phyloP scores from a whole-genome alignment of 2,329 filamentous ascomycete species.

The Rhinocladiella mackenziei region DNA sequence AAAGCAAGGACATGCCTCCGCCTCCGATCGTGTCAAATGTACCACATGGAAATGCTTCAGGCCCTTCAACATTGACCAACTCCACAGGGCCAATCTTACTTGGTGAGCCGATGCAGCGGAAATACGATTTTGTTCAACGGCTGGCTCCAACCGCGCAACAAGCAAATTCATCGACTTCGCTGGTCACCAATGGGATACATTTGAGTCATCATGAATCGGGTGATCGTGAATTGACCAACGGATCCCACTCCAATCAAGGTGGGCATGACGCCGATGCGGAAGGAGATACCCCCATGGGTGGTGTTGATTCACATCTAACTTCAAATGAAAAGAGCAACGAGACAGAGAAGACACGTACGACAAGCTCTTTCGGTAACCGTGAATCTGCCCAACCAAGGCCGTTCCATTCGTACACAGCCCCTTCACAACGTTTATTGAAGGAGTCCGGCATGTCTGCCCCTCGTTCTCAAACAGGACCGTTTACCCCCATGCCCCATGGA shows the following conservation, averaged over 20 bases:
- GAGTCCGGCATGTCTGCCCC: constrained; percentile 44
- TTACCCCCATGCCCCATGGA: constrained; percentile 56
- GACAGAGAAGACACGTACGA: constrained; percentile 45
- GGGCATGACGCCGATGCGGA: constrained; percentile 41
- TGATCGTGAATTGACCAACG: constrained; percentile 38
- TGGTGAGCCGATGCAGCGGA: constrained; percentile 61
- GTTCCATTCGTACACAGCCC: constrained; percentile 44
- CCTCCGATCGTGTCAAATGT: constrained; percentile 50
- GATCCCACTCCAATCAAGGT: constrained; percentile 37
- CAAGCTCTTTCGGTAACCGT: constrained; percentile 46
- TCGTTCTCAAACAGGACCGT: constrained; percentile 48
- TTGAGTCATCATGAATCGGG: constrained; percentile 35
- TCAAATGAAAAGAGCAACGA: constrained; percentile 43
- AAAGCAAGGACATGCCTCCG: constrained; percentile 44
- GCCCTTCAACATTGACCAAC: constrained; percentile 34
- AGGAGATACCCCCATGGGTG: constrained; percentile 62
- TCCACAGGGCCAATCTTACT: constrained; percentile 53
- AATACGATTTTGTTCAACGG: constrained; percentile 29
- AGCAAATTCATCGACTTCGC: constrained; percentile 43
- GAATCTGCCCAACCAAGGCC: constrained; percentile 47
- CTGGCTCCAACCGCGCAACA: constrained; percentile 50
- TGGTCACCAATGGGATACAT: constrained; percentile 34
- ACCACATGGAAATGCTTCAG: constrained; percentile 52
- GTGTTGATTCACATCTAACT: constrained; percentile 47
- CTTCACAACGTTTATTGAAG: constrained; percentile 44